A percentile compares a stretch with the other conserved stretches of the same genome.
Evolutionary conservation across 2,329 filamentous ascomycete species (phyloP).

Genomic region (Westerdykella ornata): DNA sequence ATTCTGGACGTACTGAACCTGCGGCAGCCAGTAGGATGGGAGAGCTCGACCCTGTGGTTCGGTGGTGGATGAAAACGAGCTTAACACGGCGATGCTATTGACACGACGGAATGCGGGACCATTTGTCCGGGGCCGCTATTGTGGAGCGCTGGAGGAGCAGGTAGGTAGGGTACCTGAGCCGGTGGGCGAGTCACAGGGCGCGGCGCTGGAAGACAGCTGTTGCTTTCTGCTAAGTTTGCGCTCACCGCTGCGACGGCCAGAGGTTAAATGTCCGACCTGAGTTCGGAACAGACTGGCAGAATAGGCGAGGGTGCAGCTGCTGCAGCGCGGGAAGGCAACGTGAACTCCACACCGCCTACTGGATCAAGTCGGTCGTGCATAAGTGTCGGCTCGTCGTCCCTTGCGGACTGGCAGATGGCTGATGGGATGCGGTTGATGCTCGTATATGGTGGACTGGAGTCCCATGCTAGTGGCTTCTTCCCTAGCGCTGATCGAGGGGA

Average conservation of each 20-base stretch:
- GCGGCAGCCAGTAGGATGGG: constrained; percentile 10
- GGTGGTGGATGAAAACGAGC: constrained; percentile 13
- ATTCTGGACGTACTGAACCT: constrained; percentile 9
- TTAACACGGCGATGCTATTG: constrained; percentile 10
- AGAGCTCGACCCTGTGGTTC: constrained; percentile 8
- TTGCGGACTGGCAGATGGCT: neutral
- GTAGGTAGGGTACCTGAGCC: constrained; percentile 17
- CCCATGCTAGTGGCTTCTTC: neutral
- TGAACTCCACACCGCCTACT: constrained; percentile 13
- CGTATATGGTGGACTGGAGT: neutral
- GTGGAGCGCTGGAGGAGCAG: constrained; percentile 6
- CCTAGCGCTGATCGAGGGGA: constrained; percentile 22
- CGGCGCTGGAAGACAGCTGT: no score
- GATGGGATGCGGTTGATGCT: neutral
- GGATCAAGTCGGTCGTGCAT: constrained; percentile 10
- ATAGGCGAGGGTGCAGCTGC: neutral
- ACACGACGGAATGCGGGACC: constrained; percentile 16
- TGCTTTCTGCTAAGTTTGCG: neutral
- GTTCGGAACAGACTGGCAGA: constrained; percentile 8
- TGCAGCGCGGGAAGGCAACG: neutral
- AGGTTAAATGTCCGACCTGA: constrained; percentile 13
- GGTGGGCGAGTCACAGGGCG: constrained; percentile 8
- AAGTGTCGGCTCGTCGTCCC: constrained; percentile 7
- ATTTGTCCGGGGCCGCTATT: constrained; percentile 17
- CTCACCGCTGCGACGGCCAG: constrained; percentile 12